Conservation (phyloP, 1,139 yeast species). For the Eremothecium gossypii region DNA sequence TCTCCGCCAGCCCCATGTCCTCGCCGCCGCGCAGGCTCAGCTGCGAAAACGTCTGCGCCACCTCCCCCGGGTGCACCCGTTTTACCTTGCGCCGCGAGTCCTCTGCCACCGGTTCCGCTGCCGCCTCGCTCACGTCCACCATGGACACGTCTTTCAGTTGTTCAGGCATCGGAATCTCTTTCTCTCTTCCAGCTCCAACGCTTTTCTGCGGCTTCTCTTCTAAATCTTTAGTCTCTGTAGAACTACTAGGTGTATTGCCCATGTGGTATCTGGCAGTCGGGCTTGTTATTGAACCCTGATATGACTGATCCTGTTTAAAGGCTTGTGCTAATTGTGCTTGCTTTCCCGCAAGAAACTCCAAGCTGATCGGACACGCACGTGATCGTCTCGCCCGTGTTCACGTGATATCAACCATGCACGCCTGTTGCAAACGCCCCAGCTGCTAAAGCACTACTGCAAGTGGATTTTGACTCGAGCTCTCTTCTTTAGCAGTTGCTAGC, state of each 20-base stretch:
- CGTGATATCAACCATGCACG: no score
- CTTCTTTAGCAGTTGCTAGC: no score
- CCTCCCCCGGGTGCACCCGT: not conserved
- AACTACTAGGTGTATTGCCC: slow-evolving; percentile 11
- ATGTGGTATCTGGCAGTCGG: slow-evolving; percentile 2
- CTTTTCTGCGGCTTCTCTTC: not conserved
- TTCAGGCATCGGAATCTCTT: slow-evolving; percentile 7
- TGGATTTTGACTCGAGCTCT: no score
- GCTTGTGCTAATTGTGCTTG: no score
- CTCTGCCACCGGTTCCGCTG: slow-evolving; percentile 2
- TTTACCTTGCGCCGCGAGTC: slow-evolving; percentile 4
- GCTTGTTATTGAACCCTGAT: no score
- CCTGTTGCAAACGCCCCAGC: no score
- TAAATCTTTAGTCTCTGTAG: not conserved
- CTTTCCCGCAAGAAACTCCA: no score
- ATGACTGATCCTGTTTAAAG: no score
- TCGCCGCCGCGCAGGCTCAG: slow-evolving; percentile 27
- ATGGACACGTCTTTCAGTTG: slow-evolving; percentile 14
- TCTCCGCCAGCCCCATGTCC: slow-evolving; percentile 13
- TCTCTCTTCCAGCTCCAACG: not conserved
- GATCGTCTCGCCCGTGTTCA: no score
- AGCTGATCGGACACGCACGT: no score
- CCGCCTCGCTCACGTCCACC: slow-evolving; percentile 13
- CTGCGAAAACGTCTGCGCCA: slow-evolving; percentile 27
- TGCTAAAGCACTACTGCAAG: no score